Percentiles rank a stretch among this genome's conserved stretches.
Evolutionary conservation across 495 filamentous ascomycete species (phyloP).

Genomic region (Neurospora sp.): DNA sequence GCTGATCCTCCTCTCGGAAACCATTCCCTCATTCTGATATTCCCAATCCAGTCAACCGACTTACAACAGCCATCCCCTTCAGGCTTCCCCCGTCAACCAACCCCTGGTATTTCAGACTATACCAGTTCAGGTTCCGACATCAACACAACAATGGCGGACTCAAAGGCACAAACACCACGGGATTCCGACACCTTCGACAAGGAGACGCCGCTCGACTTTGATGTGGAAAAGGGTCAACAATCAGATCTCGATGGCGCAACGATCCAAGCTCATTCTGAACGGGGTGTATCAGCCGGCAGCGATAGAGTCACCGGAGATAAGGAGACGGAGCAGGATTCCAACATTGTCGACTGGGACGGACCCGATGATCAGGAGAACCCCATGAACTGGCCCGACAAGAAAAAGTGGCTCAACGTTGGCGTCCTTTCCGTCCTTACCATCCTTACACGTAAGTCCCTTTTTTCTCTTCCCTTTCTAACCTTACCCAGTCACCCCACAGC

Average conservation of each 20-base stretch:
- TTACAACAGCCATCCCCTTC: not conserved
- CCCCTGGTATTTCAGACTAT: not conserved
- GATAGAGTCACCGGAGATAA: not conserved
- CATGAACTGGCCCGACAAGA: slow-evolving; percentile 45
- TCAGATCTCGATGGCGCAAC: slow-evolving; percentile 19
- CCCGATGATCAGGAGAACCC: slow-evolving; percentile 53
- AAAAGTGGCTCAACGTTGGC: slow-evolving; percentile 60
- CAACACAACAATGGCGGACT: slow-evolving; percentile 13
- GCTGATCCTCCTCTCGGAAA: not conserved
- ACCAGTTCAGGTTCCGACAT: not conserved
- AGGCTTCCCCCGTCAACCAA: not conserved
- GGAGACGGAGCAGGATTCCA: slow-evolving; percentile 20
- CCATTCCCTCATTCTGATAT: not conserved
- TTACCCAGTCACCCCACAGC: not conserved
- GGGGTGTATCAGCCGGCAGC: not conserved
- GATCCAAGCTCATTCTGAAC: slow-evolving; percentile 6
- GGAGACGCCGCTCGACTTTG: slow-evolving; percentile 1
- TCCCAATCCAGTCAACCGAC: not conserved
- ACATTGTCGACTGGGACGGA: slow-evolving; percentile 38
- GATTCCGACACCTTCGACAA: slow-evolving; percentile 2
- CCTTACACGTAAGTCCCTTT: slow-evolving; percentile 29
- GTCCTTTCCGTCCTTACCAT: slow-evolving; percentile 35
- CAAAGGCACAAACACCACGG: not conserved
- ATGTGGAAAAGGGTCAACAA: slow-evolving; percentile 16
- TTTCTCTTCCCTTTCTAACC: not conserved